Evolutionary conservation across 768 basidiomycete species (phyloP).

Genomic region (Boletus bicolor): DNA sequence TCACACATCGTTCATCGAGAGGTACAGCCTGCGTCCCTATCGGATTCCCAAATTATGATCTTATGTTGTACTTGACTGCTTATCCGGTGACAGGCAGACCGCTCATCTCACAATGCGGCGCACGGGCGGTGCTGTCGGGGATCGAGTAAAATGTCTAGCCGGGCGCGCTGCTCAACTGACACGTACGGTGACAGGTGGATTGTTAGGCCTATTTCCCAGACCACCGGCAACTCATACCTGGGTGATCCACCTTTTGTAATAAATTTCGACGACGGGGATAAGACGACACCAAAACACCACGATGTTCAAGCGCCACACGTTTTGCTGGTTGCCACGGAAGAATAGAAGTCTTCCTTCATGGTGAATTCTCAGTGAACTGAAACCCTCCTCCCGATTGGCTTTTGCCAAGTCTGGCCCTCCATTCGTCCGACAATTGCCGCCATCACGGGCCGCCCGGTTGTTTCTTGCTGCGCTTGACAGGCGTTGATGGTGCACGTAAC

Average conservation of each 20-base stretch:
- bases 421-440: constrained; percentile 20
- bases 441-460: constrained; percentile 1
- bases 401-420: constrained; percentile 8
- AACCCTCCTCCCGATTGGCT: constrained; percentile 10
- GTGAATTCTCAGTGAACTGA: constrained; percentile 20
- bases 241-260: not conserved
- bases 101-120: constrained; percentile 17
- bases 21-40: constrained; percentile 28
- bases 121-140: constrained; percentile 1
- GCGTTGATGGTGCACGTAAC: constrained; percentile 10
- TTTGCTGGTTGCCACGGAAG: constrained; percentile 32
- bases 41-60: constrained; percentile 28
- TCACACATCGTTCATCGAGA: constrained; percentile 31
- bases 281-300: constrained; percentile 24
- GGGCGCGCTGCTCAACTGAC: constrained; percentile 23
- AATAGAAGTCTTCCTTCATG: constrained; percentile 31
- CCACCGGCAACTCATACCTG: not conserved
- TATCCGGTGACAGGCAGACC: constrained; percentile 23
- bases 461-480: constrained; percentile 3
- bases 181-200: constrained; percentile 2
- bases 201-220: not conserved
- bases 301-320: constrained; percentile 23
- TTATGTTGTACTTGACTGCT: constrained; percentile 17
- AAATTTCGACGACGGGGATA: constrained; percentile 15
- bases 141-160: constrained; percentile 19